Percentiles rank a stretch among this genome's conserved stretches.
These are phyloP conservation scores for Claviceps capensis DNA, from an alignment of 2,329 filamentous ascomycete species.

Conservation along the genomic window DNA sequence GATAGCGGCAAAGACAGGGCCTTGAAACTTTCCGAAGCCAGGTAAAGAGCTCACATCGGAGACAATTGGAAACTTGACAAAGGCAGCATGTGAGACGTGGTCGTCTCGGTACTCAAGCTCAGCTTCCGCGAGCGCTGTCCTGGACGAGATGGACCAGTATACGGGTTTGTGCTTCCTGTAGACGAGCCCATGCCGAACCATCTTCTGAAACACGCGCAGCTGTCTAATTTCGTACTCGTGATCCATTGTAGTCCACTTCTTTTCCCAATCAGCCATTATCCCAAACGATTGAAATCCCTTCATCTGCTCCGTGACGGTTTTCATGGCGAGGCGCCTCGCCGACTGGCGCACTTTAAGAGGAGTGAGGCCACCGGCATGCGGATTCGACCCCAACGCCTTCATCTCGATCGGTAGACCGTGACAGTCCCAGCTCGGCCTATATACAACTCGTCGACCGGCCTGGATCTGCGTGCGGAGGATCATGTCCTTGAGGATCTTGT, in stretches of 20 bases:
- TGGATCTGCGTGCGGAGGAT: slow-evolving; percentile 71
- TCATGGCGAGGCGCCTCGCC: slow-evolving; percentile 51
- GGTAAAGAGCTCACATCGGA: slow-evolving; percentile 18
- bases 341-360: slow-evolving; percentile 47
- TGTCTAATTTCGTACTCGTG: slow-evolving; percentile 60
- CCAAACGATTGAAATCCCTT: slow-evolving; percentile 58
- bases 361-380: slow-evolving; percentile 26
- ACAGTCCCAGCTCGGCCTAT: slow-evolving; percentile 92
- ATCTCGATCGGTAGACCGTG: slow-evolving; percentile 95
- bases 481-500: slow-evolving; percentile 95
- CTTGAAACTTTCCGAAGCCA: slow-evolving; percentile 25
- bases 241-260: slow-evolving; percentile 69
- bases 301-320: slow-evolving; percentile 61
- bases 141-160: slow-evolving; percentile 72
- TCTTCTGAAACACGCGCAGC: slow-evolving; percentile 58
- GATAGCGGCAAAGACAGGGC: slow-evolving; percentile 62
- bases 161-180: slow-evolving; percentile 72
- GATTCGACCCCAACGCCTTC: slow-evolving; percentile 60
- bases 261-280: slow-evolving; percentile 71
- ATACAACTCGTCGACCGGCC: slow-evolving; percentile 56
- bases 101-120: slow-evolving; percentile 74
- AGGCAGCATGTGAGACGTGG: slow-evolving; percentile 60
- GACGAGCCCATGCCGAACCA: slow-evolving; percentile 60
- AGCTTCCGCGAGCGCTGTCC: slow-evolving; percentile 68
- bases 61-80: slow-evolving; percentile 63